phyloP scores from a whole-genome alignment of 345 rosid genomes.

The Heritiera fomes region DNA sequence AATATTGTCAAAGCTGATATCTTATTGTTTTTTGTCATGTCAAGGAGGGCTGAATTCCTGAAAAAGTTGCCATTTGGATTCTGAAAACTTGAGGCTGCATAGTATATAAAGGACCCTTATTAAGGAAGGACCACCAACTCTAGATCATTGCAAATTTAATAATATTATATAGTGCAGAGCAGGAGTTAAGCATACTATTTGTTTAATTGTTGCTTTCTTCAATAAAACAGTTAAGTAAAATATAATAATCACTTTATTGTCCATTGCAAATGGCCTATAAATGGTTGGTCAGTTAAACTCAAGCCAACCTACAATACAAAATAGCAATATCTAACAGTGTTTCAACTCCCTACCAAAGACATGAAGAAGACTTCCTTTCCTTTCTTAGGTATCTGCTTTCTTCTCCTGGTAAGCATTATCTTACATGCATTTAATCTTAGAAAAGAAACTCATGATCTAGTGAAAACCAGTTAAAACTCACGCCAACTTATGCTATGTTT shows the following conservation, averaged over 20 bases:
- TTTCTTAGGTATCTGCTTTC: background rate
- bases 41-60: background rate
- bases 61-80: background rate
- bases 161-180: background rate
- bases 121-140: background rate
- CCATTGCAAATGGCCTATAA: slow-evolving; percentile 10
- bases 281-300: background rate
- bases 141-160: background rate
- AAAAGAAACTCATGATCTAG: no score
- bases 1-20: slow-evolving; percentile 3
- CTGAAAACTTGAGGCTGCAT: background rate
- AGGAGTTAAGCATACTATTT: background rate
- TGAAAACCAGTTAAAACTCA: background rate
- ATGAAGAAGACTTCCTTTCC: slow-evolving; percentile 15
- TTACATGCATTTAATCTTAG: no score
- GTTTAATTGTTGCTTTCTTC: background rate
- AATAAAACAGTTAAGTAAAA: background rate
- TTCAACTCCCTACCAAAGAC: slow-evolving; percentile 8
- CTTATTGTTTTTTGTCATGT: background rate
- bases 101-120: background rate
- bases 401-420: slow-evolving; percentile 11
- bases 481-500: background rate
- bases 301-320: background rate
- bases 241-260: slow-evolving; percentile 5
- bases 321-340: background rate